Evolutionary conservation across 1,284 basidiomycete species (phyloP).

Genomic region (Cutaneotrichosporon sp.): DNA sequence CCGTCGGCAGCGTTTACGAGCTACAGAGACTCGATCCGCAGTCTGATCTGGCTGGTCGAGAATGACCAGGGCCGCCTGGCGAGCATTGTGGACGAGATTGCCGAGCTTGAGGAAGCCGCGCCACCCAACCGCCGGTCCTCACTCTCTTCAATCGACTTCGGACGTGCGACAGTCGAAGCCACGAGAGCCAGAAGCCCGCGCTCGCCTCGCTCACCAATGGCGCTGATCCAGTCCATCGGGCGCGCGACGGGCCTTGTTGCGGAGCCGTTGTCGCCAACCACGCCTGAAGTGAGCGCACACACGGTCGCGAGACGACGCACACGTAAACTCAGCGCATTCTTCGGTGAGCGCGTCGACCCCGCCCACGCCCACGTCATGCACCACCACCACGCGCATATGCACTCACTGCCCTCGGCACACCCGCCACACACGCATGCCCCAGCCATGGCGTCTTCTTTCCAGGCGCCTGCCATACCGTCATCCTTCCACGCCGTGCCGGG

Average conservation of each 20-base stretch:
- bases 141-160: background rate
- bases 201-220: background rate
- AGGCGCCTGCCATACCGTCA: too few relatives aligned
- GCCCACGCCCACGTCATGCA: constrained; percentile 8
- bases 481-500: background rate
- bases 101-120: constrained; percentile 25
- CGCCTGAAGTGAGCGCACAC: background rate
- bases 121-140: background rate
- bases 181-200: background rate
- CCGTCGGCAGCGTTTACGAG: constrained; percentile 16
- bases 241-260: background rate
- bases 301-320: constrained; percentile 13
- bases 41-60: constrained; percentile 38
- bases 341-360: constrained; percentile 28
- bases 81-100: constrained; percentile 37
- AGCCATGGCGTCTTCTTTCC: too few relatives aligned
- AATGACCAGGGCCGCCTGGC: constrained; percentile 33
- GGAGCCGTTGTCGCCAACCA: background rate
- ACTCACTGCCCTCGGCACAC: background rate
- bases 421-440: background rate
- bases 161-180: background rate
- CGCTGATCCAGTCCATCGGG: background rate
- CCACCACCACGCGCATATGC: background rate
- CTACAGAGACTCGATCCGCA: constrained; percentile 34
- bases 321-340: constrained; percentile 37